Evolutionary conservation across 192 early-diverging fungal species (phyloP), one percentile per base, ranked within the genome.

Genomic region (Oehlia diaphana): DNA sequence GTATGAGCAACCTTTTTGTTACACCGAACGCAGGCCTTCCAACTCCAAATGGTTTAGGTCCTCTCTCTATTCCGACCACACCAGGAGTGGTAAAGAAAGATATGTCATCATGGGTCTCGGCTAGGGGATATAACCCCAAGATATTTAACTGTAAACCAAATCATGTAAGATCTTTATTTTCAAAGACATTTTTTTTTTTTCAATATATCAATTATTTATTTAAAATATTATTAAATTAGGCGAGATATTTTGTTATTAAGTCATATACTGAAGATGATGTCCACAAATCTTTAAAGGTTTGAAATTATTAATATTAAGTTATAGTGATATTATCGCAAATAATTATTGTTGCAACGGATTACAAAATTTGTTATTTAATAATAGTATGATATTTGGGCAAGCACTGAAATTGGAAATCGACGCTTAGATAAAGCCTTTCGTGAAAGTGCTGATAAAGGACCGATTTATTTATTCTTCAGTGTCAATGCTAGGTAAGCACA

Each of bases 191-290:
- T 74, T 53, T 61, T 61, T 0, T 26, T 75, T 23, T 9, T 12
- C 6, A 28, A 53, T n/a, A 12, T 14, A 75, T 26, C 37, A 61
- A 19, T 47, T 21, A 26, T 10, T 33, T 75, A 63, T 53, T 14
- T 35, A 31, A 61, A n/a, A 47, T 37, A 42, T 47, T 73, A 2
- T 72, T 13, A 50, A 47, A 85, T 28, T 61, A 87, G 85, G 84
- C 88, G 33, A 73, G 85, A 10, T 90, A 85, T 78, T 90, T 89
- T 80, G 88, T 90, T 33, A 89, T 90, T 74, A 90, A 90, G 67
- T 89, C 88, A 35, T 87, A 84, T 77, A 87, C 84, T 35, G 83
- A 88, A 70, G 81, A 82, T 80, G 86, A 90, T 80, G 82, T 90
- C 28, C 86, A 84, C 62, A 81, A 79, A 72, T 79, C 77, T 37